phyloP scores from a whole-genome alignment of 176 grass and related monocot genomes.

The Musa troglodytarum region DNA sequence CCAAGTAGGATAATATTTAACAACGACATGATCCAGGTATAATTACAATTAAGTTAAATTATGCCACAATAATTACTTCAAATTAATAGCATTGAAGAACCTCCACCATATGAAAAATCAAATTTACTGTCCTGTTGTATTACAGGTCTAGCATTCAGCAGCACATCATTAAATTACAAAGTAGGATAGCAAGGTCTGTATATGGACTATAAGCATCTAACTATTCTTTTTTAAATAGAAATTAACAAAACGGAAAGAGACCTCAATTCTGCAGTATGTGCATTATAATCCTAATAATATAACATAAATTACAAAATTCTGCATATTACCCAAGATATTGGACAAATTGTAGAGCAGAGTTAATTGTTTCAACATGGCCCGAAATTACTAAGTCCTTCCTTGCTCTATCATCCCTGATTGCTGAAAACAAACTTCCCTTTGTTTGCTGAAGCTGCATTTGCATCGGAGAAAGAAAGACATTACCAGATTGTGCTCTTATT shows the following conservation, averaged over 20 bases:
- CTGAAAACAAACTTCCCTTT: slow-evolving; percentile 30
- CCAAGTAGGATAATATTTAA: neutral
- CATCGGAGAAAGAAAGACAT: slow-evolving; percentile 49
- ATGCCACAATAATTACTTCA: too few relatives aligned
- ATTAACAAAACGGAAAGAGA: neutral
- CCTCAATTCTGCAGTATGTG: neutral
- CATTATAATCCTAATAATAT: neutral
- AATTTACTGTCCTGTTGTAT: neutral
- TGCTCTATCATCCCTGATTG: slow-evolving; percentile 27
- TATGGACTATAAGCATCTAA: neutral
- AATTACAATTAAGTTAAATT: neutral
- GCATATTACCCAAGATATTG: slow-evolving; percentile 59
- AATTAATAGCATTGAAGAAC: neutral
- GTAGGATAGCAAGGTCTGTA: neutral
- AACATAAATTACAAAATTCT: neutral
- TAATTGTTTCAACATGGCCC: slow-evolving; percentile 47
- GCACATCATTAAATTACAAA: neutral
- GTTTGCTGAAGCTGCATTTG: slow-evolving; percentile 47
- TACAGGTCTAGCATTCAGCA: neutral
- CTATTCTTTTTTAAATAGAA: neutral
- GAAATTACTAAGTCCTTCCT: slow-evolving; percentile 39
- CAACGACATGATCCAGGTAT: neutral
- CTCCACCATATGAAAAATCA: neutral
- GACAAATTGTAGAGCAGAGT: slow-evolving; percentile 44
- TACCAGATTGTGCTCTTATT: slow-evolving; percentile 49